phyloP scores from a whole-genome alignment of 2,329 filamentous ascomycete species.

The Talaromyces sp. region DNA sequence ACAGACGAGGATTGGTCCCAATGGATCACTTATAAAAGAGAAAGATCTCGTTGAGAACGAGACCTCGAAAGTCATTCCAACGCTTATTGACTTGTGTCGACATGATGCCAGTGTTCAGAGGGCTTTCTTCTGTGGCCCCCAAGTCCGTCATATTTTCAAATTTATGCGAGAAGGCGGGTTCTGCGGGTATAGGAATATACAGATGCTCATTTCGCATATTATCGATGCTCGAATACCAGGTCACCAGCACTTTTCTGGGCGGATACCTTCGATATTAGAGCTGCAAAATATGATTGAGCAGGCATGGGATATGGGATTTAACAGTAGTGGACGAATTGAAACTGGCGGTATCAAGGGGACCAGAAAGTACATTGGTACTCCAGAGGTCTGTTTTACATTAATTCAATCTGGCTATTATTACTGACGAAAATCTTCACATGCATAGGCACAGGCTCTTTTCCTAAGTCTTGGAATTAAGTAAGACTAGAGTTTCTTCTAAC shows the following conservation, averaged over 20 bases:
- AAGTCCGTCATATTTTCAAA: conserved; percentile 77
- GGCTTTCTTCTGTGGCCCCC: conserved; percentile 76
- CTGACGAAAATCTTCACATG: conserved; percentile 15
- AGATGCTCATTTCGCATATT: conserved; percentile 83
- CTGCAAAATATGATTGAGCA: conserved; percentile 84
- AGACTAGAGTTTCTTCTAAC: conserved; percentile 26
- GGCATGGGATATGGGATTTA: conserved; percentile 85
- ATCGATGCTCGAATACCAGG: conserved; percentile 59
- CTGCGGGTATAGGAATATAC: conserved; percentile 93
- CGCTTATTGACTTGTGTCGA: conserved; percentile 63
- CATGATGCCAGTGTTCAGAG: conserved; percentile 63
- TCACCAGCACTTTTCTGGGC: conserved; percentile 57
- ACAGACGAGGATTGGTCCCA: conserved; percentile 50
- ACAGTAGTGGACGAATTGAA: conserved; percentile 69
- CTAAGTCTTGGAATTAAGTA: conserved; percentile 65
- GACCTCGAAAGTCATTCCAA: conserved; percentile 57
- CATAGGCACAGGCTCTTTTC: conserved; percentile 75
- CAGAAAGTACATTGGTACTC: conserved; percentile 91
- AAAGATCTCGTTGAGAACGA: conserved; percentile 48
- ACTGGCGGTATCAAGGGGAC: conserved; percentile 86
- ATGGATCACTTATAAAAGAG: conserved; percentile 46
- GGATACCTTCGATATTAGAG: conserved; percentile 72
- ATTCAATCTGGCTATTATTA: conserved; percentile 6
- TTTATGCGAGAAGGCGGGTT: conserved; percentile 82
- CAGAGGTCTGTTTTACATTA: conserved; percentile 61